These are phyloP conservation scores for Fusarium chuoi DNA, from an alignment of 2,329 filamentous ascomycete genomes.

Conservation along the genomic window DNA sequence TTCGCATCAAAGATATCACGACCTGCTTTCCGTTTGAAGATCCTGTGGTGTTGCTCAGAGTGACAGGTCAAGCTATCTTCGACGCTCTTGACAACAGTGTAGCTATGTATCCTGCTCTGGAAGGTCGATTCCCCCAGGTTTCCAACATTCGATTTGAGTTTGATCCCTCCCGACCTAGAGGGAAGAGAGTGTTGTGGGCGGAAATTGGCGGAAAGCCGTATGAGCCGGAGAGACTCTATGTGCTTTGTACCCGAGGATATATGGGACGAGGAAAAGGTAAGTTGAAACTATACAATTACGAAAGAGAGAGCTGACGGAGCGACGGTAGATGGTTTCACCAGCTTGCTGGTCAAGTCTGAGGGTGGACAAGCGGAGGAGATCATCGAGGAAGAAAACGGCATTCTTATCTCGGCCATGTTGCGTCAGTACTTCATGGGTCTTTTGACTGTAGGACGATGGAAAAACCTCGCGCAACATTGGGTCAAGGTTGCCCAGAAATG, in stretches of 20 bases:
- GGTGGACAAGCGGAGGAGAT: slow-evolving; percentile 82
- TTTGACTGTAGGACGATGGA: slow-evolving; percentile 84
- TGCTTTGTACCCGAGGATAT: slow-evolving; percentile 83
- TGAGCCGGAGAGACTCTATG: slow-evolving; percentile 72
- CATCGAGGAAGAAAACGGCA: slow-evolving; percentile 86
- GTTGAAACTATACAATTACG: background rate
- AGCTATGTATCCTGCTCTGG: slow-evolving; percentile 81
- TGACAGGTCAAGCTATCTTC: slow-evolving; percentile 77
- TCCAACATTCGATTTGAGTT: slow-evolving; percentile 83
- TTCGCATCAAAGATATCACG: slow-evolving; percentile 83
- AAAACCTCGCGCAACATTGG: slow-evolving; percentile 78
- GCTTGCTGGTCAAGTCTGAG: slow-evolving; percentile 78
- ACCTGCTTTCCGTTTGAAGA: slow-evolving; percentile 95
- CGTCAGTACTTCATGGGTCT: slow-evolving; percentile 92
- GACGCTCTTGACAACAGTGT: slow-evolving; percentile 89
- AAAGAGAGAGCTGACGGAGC: slow-evolving; percentile 25
- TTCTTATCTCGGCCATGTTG: slow-evolving; percentile 86
- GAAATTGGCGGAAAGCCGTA: slow-evolving; percentile 70
- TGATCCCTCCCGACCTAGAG: slow-evolving; percentile 69
- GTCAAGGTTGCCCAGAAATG: slow-evolving; percentile 70
- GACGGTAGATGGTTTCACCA: slow-evolving; percentile 75
- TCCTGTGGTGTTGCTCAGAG: slow-evolving; percentile 80
- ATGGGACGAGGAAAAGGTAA: slow-evolving; percentile 83
- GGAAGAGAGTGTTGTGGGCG: slow-evolving; percentile 71
- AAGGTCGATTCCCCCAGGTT: slow-evolving; percentile 87